Conservation (phyloP, 352 stramenopile genomes). For the Globisporangium nunn region DNA sequence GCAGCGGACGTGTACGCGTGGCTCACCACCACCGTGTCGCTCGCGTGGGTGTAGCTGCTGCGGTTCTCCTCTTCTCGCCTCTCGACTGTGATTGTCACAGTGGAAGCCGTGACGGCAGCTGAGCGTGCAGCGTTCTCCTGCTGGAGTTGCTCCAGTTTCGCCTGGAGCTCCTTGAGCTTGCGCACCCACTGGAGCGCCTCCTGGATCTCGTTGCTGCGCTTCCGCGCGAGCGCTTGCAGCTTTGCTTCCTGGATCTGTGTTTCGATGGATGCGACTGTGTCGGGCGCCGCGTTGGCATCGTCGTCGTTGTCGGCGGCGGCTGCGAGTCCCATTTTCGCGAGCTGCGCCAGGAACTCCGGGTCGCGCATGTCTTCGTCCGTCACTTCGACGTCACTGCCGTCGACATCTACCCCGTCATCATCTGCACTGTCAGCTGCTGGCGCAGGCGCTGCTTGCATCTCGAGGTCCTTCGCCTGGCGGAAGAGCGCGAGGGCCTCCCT, state of each 20-base stretch:
- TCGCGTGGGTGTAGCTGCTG: background rate
- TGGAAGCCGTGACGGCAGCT: background rate
- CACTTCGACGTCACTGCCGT: conserved; percentile 40
- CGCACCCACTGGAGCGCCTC: conserved; percentile 53
- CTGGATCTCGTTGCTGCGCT: conserved; percentile 45
- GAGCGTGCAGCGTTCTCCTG: background rate
- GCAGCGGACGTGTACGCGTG: conserved; percentile 14
- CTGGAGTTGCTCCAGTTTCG: conserved; percentile 14
- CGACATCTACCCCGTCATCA: conserved; percentile 15
- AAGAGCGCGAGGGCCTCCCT: conserved; percentile 50
- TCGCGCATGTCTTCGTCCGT: conserved; percentile 77
- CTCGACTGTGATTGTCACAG: background rate
- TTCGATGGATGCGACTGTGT: conserved; percentile 26
- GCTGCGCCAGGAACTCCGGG: conserved; percentile 55
- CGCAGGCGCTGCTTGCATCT: conserved; percentile 15
- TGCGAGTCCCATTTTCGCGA: conserved; percentile 38
- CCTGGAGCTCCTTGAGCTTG: conserved; percentile 51
- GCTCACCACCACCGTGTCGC: conserved; percentile 1
- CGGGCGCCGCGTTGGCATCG: background rate
- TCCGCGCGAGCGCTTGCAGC: conserved; percentile 37
- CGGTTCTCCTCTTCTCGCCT: background rate
- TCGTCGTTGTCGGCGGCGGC: conserved; percentile 10
- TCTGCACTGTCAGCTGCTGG: background rate
- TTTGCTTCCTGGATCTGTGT: conserved; percentile 42
- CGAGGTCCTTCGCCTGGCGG: conserved; percentile 47